Evolutionary conservation across 108 stramenopile species (phyloP).

Genomic region (Skeletonema grethae): DNA sequence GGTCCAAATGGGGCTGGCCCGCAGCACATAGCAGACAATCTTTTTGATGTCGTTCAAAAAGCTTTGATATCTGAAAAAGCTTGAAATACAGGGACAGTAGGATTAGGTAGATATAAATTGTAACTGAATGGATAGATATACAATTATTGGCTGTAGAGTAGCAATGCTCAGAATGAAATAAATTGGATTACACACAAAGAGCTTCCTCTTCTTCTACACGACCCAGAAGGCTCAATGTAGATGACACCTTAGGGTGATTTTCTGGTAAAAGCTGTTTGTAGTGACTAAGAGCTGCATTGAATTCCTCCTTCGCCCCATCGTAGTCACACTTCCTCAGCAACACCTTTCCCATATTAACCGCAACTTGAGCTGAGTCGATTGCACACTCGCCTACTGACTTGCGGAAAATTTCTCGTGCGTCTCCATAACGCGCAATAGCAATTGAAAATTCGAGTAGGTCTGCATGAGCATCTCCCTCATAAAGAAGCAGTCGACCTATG

Average conservation of each 20-base stretch:
- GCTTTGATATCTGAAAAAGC: too few relatives aligned
- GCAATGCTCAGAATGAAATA: too few relatives aligned
- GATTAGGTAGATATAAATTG: too few relatives aligned
- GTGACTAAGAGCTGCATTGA: conserved; percentile 60
- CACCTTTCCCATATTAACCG: conserved; percentile 59
- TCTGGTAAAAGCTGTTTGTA: conserved; percentile 59
- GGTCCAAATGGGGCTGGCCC: too few relatives aligned
- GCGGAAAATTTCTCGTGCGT: conserved; percentile 58
- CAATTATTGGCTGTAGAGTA: too few relatives aligned
- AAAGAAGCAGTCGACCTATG: conserved; percentile 21
- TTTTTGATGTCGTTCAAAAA: too few relatives aligned
- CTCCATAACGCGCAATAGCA: conserved; percentile 51
- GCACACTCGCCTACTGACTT: conserved; percentile 52
- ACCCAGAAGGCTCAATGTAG: conserved; percentile 14
- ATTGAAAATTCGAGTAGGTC: conserved; percentile 40
- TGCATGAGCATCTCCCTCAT: conserved; percentile 48
- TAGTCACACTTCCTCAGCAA: conserved; percentile 71
- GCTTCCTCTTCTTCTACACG: conserved; percentile 45
- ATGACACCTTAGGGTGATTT: conserved; percentile 50
- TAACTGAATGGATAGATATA: too few relatives aligned
- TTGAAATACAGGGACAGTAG: too few relatives aligned
- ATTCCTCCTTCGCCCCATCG: conserved; percentile 49
- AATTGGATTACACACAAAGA: conserved; percentile 26
- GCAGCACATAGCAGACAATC: too few relatives aligned
- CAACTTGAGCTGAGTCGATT: conserved; percentile 35